Evolutionary conservation across 2,329 filamentous ascomycete species (phyloP).

Genomic region (Fusarium longipes): DNA sequence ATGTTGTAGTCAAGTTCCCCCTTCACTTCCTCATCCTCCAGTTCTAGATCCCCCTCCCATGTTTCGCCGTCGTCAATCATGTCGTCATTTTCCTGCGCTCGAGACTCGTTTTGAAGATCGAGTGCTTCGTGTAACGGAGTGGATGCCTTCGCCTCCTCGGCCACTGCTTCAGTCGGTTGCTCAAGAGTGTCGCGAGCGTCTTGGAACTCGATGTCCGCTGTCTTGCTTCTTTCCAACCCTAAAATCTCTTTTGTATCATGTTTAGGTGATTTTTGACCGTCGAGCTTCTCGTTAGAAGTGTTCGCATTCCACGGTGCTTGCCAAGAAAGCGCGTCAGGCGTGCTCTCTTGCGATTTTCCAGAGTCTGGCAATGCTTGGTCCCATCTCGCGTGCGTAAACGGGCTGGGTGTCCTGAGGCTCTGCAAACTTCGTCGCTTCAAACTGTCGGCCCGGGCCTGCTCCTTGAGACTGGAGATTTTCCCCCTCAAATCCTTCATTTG

Average conservation of each 20-base stretch:
- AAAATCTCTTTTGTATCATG: slow-evolving; percentile 7
- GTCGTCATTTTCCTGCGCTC: slow-evolving; percentile 37
- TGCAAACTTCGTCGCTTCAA: slow-evolving; percentile 81
- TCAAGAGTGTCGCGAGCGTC: slow-evolving; percentile 4
- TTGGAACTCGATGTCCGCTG: slow-evolving; percentile 17
- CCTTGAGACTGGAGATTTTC: slow-evolving; percentile 82
- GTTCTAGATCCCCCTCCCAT: slow-evolving; percentile 24
- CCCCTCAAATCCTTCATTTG: slow-evolving; percentile 89
- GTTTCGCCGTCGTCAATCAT: slow-evolving; percentile 50
- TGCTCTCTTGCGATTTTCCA: slow-evolving; percentile 32
- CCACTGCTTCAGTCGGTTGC: neutral
- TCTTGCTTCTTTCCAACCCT: slow-evolving; percentile 19
- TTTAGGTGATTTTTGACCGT: slow-evolving; percentile 5
- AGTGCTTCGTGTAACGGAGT: slow-evolving; percentile 11
- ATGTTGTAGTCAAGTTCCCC: slow-evolving; percentile 42
- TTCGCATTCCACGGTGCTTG: slow-evolving; percentile 31
- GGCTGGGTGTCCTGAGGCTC: slow-evolving; percentile 79
- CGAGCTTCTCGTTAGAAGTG: slow-evolving; percentile 22
- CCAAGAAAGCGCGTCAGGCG: slow-evolving; percentile 35
- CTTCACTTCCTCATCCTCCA: slow-evolving; percentile 23
- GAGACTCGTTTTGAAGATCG: slow-evolving; percentile 28
- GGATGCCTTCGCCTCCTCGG: neutral
- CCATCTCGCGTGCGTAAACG: slow-evolving; percentile 75
- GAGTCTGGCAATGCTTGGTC: slow-evolving; percentile 47
- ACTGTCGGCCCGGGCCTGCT: slow-evolving; percentile 82